phyloP scores from a whole-genome alignment of 768 basidiomycete genomes.

The Pisolithus microcarpus region DNA sequence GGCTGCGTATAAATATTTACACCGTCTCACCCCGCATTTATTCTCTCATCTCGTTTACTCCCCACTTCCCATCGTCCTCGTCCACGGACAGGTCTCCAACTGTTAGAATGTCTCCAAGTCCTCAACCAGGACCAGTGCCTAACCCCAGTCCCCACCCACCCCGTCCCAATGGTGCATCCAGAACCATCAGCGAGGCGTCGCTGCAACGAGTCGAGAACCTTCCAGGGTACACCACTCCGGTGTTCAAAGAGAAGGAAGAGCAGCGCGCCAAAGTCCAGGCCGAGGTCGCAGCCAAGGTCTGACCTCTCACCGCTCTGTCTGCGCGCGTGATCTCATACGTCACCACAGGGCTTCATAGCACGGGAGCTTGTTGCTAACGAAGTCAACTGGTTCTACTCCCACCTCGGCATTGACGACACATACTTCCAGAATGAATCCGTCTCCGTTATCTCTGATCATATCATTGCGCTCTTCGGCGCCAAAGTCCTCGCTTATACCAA shows the following conservation, averaged over 20 bases:
- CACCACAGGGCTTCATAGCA: slow-evolving; percentile 81
- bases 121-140: neutral
- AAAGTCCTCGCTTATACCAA: slow-evolving; percentile 92
- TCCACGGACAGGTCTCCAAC: neutral
- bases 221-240: slow-evolving; percentile 86
- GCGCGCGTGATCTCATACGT: slow-evolving; percentile 5
- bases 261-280: slow-evolving; percentile 77
- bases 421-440: slow-evolving; percentile 77
- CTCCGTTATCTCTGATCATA: slow-evolving; percentile 71
- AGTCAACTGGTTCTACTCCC: slow-evolving; percentile 94
- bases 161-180: slow-evolving; percentile 18
- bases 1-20: slow-evolving; percentile 1
- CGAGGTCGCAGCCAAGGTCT: slow-evolving; percentile 64
- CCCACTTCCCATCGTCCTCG: neutral
- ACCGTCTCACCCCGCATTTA: neutral
- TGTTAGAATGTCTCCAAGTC: neutral
- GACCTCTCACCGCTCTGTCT: slow-evolving; percentile 3
- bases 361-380: slow-evolving; percentile 80
- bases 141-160: slow-evolving; percentile 1
- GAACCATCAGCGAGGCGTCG: slow-evolving; percentile 41
- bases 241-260: slow-evolving; percentile 86
- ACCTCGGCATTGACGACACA: slow-evolving; percentile 85
- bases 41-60: neutral
- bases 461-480: slow-evolving; percentile 92
- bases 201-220: slow-evolving; percentile 65